Evolutionary conservation across 1,139 yeast species (phyloP), one percentile per base, ranked within the genome.

Genomic region (Debaryomyces sp.): DNA sequence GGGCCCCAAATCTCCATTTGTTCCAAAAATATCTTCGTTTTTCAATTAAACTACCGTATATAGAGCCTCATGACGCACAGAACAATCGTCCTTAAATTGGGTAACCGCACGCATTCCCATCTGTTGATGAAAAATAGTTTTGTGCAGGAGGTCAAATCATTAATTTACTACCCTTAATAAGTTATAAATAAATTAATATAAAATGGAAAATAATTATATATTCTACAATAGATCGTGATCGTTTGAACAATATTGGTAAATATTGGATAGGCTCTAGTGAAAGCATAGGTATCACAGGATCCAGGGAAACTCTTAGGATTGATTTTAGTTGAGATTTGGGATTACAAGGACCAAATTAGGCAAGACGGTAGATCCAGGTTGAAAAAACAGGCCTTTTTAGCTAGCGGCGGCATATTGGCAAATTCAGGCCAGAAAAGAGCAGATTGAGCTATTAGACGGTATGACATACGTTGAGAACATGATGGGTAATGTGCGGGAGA

Each of bases 101-200:
- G 38, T 21, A 35, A 22, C 1, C 10, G 13, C 38, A 35, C 38
- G 38, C 27, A 21, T 6, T 21, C 10, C 38, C 38, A 35, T 35
- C 38, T 41, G 36, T 41, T 41, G 43, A 30, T 9, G 21, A 13
- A 27, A 21, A 30, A 18, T 10, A 17, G 7, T 22, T 29, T n/a
- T 41, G 12, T 41, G 36, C 43, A 41, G 43, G 43, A 41, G 7
- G 13, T 7, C 26, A 30, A 29, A 30, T 30, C 24, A 41, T 17
- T 30, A 30, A n/a, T 30, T 30, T 12, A 41, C 43, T 41, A 41
- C 43, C 21, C 36, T 22, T 29, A 41, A 41, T 27, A 41, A 30
- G 23, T 41, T 41, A 41, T 41, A 41, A 41, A 41, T 41, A 41
- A 39, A 18, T 30, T 22, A 13, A 10, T 18, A 23, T 23, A 23